Evolutionary conservation across 2,329 filamentous ascomycete species (phyloP).

Genomic region (Colletotrichum tanaceti): DNA sequence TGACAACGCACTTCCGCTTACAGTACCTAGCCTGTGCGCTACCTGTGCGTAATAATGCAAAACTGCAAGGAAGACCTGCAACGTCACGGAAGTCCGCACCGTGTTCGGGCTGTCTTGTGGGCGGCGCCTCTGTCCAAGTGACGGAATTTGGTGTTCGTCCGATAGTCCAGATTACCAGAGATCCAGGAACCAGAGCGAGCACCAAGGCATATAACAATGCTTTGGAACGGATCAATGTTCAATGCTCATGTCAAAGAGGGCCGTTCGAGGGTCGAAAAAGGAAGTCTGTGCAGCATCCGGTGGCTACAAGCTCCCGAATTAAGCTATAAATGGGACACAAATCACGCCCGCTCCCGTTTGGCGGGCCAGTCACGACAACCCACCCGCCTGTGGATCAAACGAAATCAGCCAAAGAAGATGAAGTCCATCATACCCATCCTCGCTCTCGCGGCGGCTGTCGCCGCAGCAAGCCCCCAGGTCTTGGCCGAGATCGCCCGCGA

Average conservation of each 20-base stretch:
- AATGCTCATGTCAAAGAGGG: not conserved
- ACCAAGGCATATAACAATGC: not conserved
- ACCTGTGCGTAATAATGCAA: not conserved
- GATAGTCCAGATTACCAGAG: not conserved
- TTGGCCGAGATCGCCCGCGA: not conserved
- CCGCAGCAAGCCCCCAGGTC: not conserved
- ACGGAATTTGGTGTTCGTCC: not conserved
- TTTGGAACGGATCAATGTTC: not conserved
- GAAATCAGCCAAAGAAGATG: not conserved
- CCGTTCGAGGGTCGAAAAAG: not conserved
- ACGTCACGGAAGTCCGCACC: not conserved
- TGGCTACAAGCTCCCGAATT: not conserved
- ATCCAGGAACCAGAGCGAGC: not conserved
- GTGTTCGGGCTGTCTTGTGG: too few species aligned
- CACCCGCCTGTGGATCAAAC: not conserved
- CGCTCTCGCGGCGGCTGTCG: not conserved
- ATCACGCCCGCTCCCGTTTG: not conserved
- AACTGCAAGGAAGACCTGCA: not conserved
- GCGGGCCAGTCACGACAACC: too few species aligned
- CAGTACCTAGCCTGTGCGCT: conserved; percentile 6
- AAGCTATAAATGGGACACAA: conserved; percentile 4
- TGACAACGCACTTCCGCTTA: not conserved
- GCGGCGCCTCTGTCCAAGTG: not conserved
- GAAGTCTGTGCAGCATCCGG: not conserved
- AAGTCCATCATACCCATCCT: not conserved